phyloP scores from a whole-genome alignment of 2,329 filamentous ascomycete species.

The Sporothrix curviconia region DNA sequence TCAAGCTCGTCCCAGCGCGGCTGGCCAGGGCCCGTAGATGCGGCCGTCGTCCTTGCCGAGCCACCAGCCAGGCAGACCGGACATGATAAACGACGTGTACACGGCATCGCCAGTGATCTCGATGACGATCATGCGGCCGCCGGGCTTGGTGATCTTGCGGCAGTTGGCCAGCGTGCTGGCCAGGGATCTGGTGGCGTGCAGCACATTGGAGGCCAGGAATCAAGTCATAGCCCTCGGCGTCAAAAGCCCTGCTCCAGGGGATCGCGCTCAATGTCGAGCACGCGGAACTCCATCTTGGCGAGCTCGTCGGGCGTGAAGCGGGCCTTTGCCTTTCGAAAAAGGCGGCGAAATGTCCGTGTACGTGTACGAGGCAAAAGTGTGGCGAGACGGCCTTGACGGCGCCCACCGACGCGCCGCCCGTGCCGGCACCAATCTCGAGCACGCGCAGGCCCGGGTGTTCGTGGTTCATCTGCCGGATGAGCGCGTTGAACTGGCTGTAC shows the following conservation, averaged over 20 bases:
- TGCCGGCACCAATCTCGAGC: constrained; percentile 32
- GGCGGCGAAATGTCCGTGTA: constrained; percentile 20
- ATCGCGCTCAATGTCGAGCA: constrained; percentile 30
- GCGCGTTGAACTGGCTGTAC: constrained; percentile 22
- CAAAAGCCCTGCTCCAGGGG: constrained; percentile 29
- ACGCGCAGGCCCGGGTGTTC: constrained; percentile 26
- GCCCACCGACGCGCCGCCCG: constrained; percentile 22
- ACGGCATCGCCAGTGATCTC: constrained; percentile 15
- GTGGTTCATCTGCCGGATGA: constrained; percentile 17
- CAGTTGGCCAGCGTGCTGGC: constrained; percentile 27
- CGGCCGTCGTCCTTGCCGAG: constrained; percentile 17
- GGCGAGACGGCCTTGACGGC: constrained; percentile 17
- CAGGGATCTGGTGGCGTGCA: constrained; percentile 30
- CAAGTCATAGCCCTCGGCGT: constrained; percentile 29
- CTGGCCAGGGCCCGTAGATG: constrained; percentile 13
- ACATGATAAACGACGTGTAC: constrained; percentile 15
- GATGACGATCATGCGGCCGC: constrained; percentile 32
- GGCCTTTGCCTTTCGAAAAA: constrained; percentile 29
- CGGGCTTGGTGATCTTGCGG: constrained; percentile 31
- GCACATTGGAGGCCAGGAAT: constrained; percentile 33
- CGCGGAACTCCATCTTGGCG: constrained; percentile 25
- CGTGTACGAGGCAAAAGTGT: constrained; percentile 20
- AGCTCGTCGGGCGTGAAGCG: constrained; percentile 22
- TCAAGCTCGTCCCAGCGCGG: constrained; percentile 21
- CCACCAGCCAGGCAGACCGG: constrained; percentile 20